Evolutionary conservation across 1,139 yeast species (phyloP).

Genomic region (Pichia sp.): DNA sequence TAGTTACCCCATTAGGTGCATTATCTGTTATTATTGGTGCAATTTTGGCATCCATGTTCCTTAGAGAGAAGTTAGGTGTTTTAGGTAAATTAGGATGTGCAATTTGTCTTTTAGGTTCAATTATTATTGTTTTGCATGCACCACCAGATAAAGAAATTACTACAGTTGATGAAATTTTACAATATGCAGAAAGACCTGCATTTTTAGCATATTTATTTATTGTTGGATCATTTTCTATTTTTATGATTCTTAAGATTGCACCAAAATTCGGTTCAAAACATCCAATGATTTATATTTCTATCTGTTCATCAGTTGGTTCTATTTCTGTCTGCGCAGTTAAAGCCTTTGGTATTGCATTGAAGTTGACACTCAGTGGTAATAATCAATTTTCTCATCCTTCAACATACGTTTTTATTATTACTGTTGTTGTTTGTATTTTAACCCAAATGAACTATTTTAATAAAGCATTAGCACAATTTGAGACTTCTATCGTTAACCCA

Average conservation of each 20-base stretch:
- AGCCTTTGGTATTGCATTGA: conserved; percentile 89
- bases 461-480: conserved; percentile 89
- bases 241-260: conserved; percentile 79
- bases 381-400: conserved; percentile 84
- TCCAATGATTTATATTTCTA: conserved; percentile 86
- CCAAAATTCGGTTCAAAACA: conserved; percentile 75
- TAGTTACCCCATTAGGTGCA: conserved; percentile 91
- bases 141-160: conserved; percentile 87
- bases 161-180: conserved; percentile 82
- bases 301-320: conserved; percentile 87
- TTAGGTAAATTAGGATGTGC: conserved; percentile 95
- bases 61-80: conserved; percentile 81
- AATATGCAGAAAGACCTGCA: conserved; percentile 76
- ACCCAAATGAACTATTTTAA: conserved; percentile 94
- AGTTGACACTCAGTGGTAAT: conserved; percentile 79
- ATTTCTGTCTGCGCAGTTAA: conserved; percentile 88
- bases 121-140: conserved; percentile 86
- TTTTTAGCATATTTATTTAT: conserved; percentile 60
- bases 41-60: conserved; percentile 75
- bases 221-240: conserved; percentile 61
- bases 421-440: conserved; percentile 74
- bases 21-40: conserved; percentile 87
- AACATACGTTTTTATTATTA: conserved; percentile 73
- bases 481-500: conserved; percentile 88
- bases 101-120: conserved; percentile 80